Evolutionary conservation across 1,284 basidiomycete species (phyloP).

Genomic region (Cryptococcus hybrid): DNA sequence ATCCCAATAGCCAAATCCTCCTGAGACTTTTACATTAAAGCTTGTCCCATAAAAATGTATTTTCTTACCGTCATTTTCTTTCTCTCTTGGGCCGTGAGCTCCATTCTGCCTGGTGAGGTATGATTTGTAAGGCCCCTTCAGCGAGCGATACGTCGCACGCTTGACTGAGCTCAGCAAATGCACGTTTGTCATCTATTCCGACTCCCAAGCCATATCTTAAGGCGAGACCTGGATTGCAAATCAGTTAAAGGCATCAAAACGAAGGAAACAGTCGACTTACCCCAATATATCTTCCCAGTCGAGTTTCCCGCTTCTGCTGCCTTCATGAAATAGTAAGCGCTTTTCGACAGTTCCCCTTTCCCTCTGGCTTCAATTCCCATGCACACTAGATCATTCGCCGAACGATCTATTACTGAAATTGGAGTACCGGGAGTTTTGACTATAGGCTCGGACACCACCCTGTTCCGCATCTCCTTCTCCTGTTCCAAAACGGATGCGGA

Average conservation of each 20-base stretch:
- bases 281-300: constrained; percentile 47
- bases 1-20: constrained; percentile 42
- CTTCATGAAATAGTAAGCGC: constrained; percentile 47
- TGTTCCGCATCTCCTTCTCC: constrained; percentile 12
- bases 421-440: constrained; percentile 1
- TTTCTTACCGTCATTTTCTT: constrained; percentile 32
- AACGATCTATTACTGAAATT: constrained; percentile 2
- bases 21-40: constrained; percentile 12
- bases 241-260: background rate
- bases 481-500: constrained; percentile 22
- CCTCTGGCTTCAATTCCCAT: constrained; percentile 36
- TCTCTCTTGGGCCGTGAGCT: constrained; percentile 30
- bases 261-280: constrained; percentile 17
- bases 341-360: constrained; percentile 40
- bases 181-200: constrained; percentile 39
- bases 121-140: constrained; percentile 32
- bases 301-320: constrained; percentile 44
- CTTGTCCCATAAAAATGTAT: background rate
- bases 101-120: constrained; percentile 21
- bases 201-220: constrained; percentile 47
- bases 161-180: constrained; percentile 37
- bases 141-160: constrained; percentile 41
- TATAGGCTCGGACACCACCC: constrained; percentile 13
- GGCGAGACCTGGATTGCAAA: constrained; percentile 27
- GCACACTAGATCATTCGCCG: constrained; percentile 28